These are phyloP conservation scores for Calonectria henricotiae DNA, from an alignment of 2,329 filamentous ascomycete species.

Conservation along the genomic window DNA sequence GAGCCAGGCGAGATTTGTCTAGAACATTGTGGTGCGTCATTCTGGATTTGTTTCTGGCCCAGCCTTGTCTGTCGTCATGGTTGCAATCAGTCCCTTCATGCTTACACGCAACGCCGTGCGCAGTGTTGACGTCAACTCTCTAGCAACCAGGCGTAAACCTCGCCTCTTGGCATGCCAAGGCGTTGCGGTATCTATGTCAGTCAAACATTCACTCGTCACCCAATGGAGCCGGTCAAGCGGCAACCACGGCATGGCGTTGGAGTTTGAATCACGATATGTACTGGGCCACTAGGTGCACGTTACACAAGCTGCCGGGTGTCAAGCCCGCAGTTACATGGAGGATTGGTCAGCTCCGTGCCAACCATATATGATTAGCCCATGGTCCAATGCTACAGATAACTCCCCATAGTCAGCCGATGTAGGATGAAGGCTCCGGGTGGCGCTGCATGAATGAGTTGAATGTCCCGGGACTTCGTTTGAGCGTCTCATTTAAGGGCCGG, in stretches of 20 bases:
- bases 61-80: not conserved
- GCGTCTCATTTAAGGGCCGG: constrained; percentile 25
- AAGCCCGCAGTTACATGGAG: constrained; percentile 18
- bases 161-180: not conserved
- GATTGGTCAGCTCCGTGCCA: not conserved
- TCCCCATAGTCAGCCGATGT: constrained; percentile 9
- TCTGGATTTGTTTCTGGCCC: not conserved
- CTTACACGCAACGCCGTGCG: constrained; percentile 4
- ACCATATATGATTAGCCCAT: not conserved
- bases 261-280: not conserved
- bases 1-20: not conserved
- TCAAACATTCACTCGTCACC: not conserved
- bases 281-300: not conserved
- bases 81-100: not conserved
- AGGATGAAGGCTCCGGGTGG: not conserved
- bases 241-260: constrained; percentile 11
- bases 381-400: not conserved
- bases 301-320: constrained; percentile 8
- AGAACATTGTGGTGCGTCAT: not conserved
- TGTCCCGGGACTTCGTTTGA: not conserved
- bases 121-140: not conserved
- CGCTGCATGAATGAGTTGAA: constrained; percentile 19
- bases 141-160: not conserved
- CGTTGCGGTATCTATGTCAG: not conserved
- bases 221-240: not conserved